Base-by-base conservation (phyloP, 2,329 filamentous ascomycete genomes). In the Pseudodiploospora longispora region DNA sequence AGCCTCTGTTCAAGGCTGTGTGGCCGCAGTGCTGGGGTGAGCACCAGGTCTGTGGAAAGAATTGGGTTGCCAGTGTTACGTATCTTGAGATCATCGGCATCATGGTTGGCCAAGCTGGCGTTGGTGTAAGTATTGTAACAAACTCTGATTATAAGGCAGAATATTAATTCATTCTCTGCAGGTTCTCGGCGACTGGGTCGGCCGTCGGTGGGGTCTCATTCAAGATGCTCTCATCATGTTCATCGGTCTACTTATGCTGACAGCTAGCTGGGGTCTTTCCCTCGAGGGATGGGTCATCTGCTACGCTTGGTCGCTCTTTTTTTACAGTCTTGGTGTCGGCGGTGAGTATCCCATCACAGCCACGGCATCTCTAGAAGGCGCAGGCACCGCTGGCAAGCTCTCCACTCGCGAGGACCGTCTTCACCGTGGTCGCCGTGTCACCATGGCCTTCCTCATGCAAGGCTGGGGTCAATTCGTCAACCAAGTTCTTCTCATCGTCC, bases 271-370 rank as follows among this genome's bases (percentile, higher is more conserved):
- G 91, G 91, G 90, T 50, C 68, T 85, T 30, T 87, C 79, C 32
- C 75, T 94, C 41, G 83, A 97, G 59, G 90, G 90, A 56, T 97
- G 91, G 91, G 86, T 97, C 46, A 95, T 96, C 59, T 95, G 89
- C 75, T 97, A 97, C 63, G 86, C 85, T 49, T 95, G 87, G 85
- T 87, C 87, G 34, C 77, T 97, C 33, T 95, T 96, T 74, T 87
- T 97, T 71, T 71, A 71, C 59, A 59, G 59, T 28, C 36, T 80
- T 41, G 79, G 78, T 51, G 79, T 82, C 44, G 87, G 88, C 56
- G 89, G 89, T 54, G 90, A 95, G 68, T 96, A 97, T 61, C 91
- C 91, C 50, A 96, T 96, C 76, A 97, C 91, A 31, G 91, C 91
- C 12, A 96, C 91, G 9, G 89, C 87, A 6, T 90, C 89, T 48